Percentiles rank a stretch among this genome's conserved stretches.
phyloP scores from a whole-genome alignment of 106 monocot species.

The Phalaenopsis aphrodite region DNA sequence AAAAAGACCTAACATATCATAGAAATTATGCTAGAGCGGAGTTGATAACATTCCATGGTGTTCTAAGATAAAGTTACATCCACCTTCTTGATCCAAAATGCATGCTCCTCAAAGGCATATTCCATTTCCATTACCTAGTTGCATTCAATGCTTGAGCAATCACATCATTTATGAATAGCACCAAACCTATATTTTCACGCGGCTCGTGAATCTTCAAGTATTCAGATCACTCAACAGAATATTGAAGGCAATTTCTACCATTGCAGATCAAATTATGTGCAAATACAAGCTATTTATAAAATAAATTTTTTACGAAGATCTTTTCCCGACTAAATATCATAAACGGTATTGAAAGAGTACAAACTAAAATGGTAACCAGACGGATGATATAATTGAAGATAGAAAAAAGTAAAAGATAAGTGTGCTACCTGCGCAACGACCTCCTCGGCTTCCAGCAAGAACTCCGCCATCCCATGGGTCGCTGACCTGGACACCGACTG shows the following conservation, averaged over 20 bases:
- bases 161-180: neutral
- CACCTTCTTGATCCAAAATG: neutral
- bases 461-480: constrained; percentile 45
- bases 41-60: no score
- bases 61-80: neutral
- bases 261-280: neutral
- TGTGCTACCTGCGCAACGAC: constrained; percentile 53
- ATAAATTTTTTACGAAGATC: neutral
- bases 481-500: constrained; percentile 38
- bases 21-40: no score
- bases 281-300: neutral
- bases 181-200: no score
- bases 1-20: no score
- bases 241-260: neutral
- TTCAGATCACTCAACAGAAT: neutral
- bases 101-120: neutral
- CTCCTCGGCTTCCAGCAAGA: constrained; percentile 78
- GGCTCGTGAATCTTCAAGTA: neutral
- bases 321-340: neutral
- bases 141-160: neutral
- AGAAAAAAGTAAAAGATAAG: neutral
- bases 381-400: neutral
- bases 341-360: neutral
- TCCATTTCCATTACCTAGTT: neutral
- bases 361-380: neutral